Evolutionary conservation across 331 rosid genomes (phyloP).

Genomic region (Ulmus americana): DNA sequence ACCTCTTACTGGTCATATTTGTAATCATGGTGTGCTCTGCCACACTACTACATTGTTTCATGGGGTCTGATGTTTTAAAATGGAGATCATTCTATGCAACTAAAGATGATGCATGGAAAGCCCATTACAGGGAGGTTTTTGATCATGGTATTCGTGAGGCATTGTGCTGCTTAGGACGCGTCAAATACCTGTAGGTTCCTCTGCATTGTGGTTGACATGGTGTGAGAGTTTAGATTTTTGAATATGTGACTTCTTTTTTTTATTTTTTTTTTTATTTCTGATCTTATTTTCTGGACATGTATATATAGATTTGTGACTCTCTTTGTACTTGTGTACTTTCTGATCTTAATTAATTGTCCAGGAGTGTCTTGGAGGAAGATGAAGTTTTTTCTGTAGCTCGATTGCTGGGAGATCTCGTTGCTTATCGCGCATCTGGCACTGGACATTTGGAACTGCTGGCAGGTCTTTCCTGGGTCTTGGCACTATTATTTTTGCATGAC

Average conservation of each 20-base stretch:
- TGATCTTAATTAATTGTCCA: constrained; percentile 20
- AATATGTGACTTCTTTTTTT: too few relatives aligned
- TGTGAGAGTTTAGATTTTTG: neutral
- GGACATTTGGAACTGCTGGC: constrained; percentile 89
- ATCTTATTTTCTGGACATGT: too few relatives aligned
- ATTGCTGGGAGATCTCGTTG: constrained; percentile 80
- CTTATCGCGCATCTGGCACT: constrained; percentile 88
- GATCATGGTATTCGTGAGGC: constrained; percentile 85
- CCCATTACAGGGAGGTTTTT: constrained; percentile 76
- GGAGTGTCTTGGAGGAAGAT: constrained; percentile 70
- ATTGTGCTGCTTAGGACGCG: constrained; percentile 82
- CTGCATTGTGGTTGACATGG: constrained; percentile 14
- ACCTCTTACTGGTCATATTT: constrained; percentile 34
- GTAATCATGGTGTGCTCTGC: constrained; percentile 37
- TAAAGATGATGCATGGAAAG: constrained; percentile 75
- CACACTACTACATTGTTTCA: constrained; percentile 54
- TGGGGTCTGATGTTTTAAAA: constrained; percentile 60
- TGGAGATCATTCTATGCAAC: constrained; percentile 83
- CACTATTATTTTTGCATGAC: neutral
- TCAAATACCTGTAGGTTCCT: constrained; percentile 59
- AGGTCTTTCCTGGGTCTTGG: constrained; percentile 41
- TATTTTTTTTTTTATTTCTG: too few relatives aligned
- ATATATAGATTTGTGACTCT: neutral
- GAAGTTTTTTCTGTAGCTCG: constrained; percentile 81
- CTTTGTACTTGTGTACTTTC: neutral